These are phyloP conservation scores for Syzygium aromaticum DNA, from an alignment of 345 rosid species.

Conservation along the genomic window DNA sequence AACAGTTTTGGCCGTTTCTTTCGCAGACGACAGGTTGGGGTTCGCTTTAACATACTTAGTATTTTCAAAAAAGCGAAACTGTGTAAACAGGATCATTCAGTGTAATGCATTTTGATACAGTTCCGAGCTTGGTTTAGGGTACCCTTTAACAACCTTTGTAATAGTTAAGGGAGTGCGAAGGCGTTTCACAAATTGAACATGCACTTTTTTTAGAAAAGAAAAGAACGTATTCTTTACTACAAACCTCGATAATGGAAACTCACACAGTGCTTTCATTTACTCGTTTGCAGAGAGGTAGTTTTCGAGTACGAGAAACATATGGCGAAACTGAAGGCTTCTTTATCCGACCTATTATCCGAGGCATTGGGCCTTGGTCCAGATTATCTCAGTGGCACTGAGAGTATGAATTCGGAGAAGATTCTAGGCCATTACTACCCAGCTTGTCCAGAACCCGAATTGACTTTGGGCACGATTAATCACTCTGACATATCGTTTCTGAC, in stretches of 20 bases:
- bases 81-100: neutral
- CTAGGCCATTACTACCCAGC: slow-evolving; percentile 38
- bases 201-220: neutral
- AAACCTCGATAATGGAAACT: neutral
- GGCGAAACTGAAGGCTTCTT: slow-evolving; percentile 12
- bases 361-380: slow-evolving; percentile 29
- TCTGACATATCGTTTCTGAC: slow-evolving; percentile 40
- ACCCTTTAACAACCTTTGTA: neutral
- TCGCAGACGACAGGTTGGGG: neutral
- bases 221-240: neutral
- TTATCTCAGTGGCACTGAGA: slow-evolving; percentile 23
- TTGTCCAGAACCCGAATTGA: slow-evolving; percentile 43
- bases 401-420: slow-evolving; percentile 40
- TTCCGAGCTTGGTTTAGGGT: neutral
- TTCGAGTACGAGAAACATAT: slow-evolving; percentile 22
- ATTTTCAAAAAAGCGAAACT: neutral
- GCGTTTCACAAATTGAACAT: neutral
- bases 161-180: neutral
- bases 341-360: slow-evolving; percentile 30
- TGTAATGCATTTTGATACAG: neutral
- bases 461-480: slow-evolving; percentile 37
- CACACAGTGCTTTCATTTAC: neutral
- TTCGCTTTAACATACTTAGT: neutral
- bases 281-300: slow-evolving; percentile 24
- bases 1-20: neutral